These are phyloP conservation scores for Calonectria pseudoreteaudii DNA, from an alignment of 2,329 filamentous ascomycete genomes.

Conservation along the genomic window DNA sequence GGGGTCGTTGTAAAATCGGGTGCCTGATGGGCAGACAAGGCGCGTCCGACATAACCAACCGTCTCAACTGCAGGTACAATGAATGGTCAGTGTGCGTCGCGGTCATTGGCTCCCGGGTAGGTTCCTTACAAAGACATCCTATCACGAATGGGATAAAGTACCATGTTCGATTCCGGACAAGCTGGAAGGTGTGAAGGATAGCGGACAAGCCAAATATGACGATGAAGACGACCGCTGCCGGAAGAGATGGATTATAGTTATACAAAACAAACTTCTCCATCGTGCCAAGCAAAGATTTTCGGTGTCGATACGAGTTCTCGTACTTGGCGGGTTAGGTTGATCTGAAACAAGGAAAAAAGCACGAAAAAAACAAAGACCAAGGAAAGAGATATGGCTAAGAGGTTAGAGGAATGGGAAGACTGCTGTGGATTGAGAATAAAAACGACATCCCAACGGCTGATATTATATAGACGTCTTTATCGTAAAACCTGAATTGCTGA, in stretches of 20 bases:
- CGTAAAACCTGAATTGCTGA: not conserved
- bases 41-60: conserved; percentile 60
- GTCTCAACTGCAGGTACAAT: conserved; percentile 36
- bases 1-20: conserved; percentile 49
- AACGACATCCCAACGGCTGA: not conserved
- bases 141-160: conserved; percentile 65
- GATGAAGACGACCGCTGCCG: conserved; percentile 56
- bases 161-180: conserved; percentile 58
- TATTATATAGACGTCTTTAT: conserved; percentile 12
- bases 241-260: conserved; percentile 60
- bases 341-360: not conserved
- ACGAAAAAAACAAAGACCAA: not conserved
- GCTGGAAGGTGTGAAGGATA: conserved; percentile 52
- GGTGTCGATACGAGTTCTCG: not conserved
- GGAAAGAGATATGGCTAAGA: not conserved
- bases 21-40: conserved; percentile 55
- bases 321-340: not conserved
- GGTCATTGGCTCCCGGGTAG: not conserved
- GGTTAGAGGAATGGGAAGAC: not conserved
- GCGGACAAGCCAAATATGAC: conserved; percentile 54
- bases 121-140: conserved; percentile 61
- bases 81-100: no score
- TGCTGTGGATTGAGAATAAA: not conserved
- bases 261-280: conserved; percentile 50
- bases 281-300: not conserved